A percentile compares a stretch with the other conserved stretches of the same genome.
Conservation (phyloP, 2,329 filamentous ascomycete species). For the Aspergillus latus region DNA sequence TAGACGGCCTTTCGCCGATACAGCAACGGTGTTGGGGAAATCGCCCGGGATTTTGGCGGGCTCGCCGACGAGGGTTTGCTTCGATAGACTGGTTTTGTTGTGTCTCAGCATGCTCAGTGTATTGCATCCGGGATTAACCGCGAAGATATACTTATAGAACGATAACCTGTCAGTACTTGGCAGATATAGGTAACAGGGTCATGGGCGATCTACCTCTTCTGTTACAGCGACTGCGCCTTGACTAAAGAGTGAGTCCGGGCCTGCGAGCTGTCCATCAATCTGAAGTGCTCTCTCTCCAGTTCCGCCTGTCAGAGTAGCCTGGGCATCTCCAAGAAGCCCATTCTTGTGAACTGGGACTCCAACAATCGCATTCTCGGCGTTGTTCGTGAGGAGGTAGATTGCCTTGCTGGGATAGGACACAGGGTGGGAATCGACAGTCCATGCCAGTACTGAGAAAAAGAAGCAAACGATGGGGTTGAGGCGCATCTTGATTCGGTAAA, state of each 20-base stretch:
- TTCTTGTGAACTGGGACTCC: not conserved
- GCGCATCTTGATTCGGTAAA: no score
- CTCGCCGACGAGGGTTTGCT: not conserved
- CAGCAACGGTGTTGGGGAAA: constrained; percentile 3
- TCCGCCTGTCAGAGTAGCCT: not conserved
- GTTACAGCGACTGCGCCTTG: not conserved
- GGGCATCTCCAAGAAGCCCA: not conserved
- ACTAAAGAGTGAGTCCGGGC: not conserved
- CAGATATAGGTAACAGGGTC: not conserved
- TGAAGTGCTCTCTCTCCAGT: not conserved
- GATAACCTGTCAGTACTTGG: not conserved
- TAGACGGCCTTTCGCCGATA: not conserved
- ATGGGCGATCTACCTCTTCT: not conserved
- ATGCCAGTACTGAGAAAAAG: no score
- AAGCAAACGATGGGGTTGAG: no score
- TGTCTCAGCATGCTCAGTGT: not conserved
- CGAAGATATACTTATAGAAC: not conserved
- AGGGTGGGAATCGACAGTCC: no score
- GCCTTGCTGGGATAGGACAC: not conserved
- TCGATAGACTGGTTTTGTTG: not conserved
- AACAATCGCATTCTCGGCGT: not conserved
- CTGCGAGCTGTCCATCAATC: not conserved
- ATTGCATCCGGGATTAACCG: constrained; percentile 2
- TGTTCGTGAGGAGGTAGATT: constrained; percentile 1
- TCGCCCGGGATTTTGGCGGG: not conserved